Percentiles rank a stretch among this genome's conserved stretches.
These are phyloP conservation scores for Nematodospora valgi DNA, from an alignment of 805 yeast genomes.

Conservation along the genomic window DNA sequence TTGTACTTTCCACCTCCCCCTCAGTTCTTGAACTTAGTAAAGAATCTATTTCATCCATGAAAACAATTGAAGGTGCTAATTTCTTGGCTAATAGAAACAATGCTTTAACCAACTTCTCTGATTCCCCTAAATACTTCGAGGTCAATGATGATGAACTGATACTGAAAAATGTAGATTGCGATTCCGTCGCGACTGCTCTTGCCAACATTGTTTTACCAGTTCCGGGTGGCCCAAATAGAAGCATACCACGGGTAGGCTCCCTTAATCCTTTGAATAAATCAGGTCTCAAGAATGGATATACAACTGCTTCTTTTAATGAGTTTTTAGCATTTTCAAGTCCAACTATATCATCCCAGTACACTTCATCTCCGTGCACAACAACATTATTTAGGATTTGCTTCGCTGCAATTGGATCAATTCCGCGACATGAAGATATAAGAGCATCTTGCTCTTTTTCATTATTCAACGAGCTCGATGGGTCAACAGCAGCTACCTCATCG, in stretches of 20 bases:
- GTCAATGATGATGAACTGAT: slow-evolving; percentile 88
- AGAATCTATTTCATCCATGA: slow-evolving; percentile 95
- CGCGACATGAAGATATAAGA: slow-evolving; percentile 48
- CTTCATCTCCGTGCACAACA: slow-evolving; percentile 85
- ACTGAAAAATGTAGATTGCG: slow-evolving; percentile 87
- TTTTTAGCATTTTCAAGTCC: slow-evolving; percentile 87
- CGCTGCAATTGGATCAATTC: slow-evolving; percentile 78
- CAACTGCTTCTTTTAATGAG: slow-evolving; percentile 90
- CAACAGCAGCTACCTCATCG: slow-evolving; percentile 19
- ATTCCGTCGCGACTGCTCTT: slow-evolving; percentile 93
- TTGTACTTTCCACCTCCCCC: slow-evolving; percentile 81
- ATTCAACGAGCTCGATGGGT: slow-evolving; percentile 12
- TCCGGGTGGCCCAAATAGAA: slow-evolving; percentile 97
- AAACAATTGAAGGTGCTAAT: slow-evolving; percentile 88
- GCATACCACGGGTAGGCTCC: slow-evolving; percentile 96
- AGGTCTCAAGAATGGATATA: slow-evolving; percentile 91
- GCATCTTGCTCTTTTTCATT: slow-evolving; percentile 30
- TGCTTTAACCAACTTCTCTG: slow-evolving; percentile 90
- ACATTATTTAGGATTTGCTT: slow-evolving; percentile 84
- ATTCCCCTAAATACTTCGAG: slow-evolving; percentile 85
- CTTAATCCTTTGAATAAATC: slow-evolving; percentile 86
- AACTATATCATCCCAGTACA: slow-evolving; percentile 93
- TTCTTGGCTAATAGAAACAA: slow-evolving; percentile 79
- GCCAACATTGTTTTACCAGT: slow-evolving; percentile 98
- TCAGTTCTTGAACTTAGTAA: slow-evolving; percentile 71